Evolutionary conservation across 768 basidiomycete genomes (phyloP).

Genomic region (Trametes meyenii): DNA sequence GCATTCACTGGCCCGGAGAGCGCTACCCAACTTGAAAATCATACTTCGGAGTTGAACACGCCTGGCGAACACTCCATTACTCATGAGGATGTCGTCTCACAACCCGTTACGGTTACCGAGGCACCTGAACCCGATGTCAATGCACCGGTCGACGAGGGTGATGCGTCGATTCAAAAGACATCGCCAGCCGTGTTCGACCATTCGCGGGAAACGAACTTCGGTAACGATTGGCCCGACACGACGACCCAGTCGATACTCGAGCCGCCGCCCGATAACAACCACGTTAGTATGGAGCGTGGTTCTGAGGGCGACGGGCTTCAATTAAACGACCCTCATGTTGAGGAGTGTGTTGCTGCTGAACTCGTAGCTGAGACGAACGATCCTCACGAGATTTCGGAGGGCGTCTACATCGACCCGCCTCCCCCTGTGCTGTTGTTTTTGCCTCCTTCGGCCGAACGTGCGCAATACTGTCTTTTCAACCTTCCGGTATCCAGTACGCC

Average conservation of each 20-base stretch:
- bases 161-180: background rate
- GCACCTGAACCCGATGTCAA: background rate
- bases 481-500: slow-evolving; percentile 37
- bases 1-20: too few relatives aligned
- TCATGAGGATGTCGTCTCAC: background rate
- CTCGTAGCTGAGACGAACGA: slow-evolving; percentile 3
- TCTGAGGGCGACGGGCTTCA: background rate
- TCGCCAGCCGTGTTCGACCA: background rate
- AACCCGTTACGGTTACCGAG: background rate
- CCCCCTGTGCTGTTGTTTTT: slow-evolving; percentile 63
- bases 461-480: slow-evolving; percentile 59
- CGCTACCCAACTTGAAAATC: too few relatives aligned
- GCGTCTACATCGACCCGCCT: slow-evolving; percentile 75
- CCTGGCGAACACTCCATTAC: too few relatives aligned
- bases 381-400: slow-evolving; percentile 36
- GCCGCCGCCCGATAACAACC: too few relatives aligned
- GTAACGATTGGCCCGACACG: too few relatives aligned
- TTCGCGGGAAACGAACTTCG: too few relatives aligned
- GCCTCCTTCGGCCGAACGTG: slow-evolving; percentile 41
- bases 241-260: too few relatives aligned
- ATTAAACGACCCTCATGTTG: too few relatives aligned
- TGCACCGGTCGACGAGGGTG: background rate
- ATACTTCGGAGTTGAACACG: too few relatives aligned
- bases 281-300: background rate
- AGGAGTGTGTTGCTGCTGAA: background rate